Evolutionary conservation across 257 asterid genomes (phyloP).

Genomic region (Nicotiana benthamiana): DNA sequence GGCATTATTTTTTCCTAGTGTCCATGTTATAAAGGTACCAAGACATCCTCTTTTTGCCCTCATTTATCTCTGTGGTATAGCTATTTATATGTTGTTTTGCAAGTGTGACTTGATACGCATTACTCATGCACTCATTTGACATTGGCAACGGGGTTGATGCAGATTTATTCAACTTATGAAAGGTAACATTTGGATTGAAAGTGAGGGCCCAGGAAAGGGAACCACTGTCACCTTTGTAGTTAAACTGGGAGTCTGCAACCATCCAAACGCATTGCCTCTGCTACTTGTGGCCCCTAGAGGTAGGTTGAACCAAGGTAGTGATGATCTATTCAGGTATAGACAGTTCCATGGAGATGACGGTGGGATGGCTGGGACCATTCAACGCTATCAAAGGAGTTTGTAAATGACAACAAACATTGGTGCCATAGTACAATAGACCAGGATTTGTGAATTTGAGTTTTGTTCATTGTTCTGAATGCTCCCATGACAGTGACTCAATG

Average conservation of each 20-base stretch:
- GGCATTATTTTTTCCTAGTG: not conserved
- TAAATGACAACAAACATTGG: not conserved
- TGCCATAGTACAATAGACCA: not conserved
- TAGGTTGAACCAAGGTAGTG: conserved; percentile 19
- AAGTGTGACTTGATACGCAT: not conserved
- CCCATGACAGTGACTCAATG: not conserved
- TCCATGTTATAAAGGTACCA: not conserved
- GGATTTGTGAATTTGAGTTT: not conserved
- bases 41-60: not conserved
- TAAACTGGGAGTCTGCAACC: conserved; percentile 31
- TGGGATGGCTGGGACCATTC: not conserved
- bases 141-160: not conserved
- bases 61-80: not conserved
- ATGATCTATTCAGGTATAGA: conserved; percentile 21
- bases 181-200: conserved; percentile 59
- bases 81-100: not conserved
- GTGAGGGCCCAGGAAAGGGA: conserved; percentile 57
- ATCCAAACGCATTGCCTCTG: conserved; percentile 17
- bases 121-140: not conserved
- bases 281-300: conserved; percentile 8
- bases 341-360: conserved; percentile 22
- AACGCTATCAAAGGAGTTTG: conserved; percentile 17
- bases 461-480: not conserved
- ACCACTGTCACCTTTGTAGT: conserved; percentile 40
- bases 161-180: conserved; percentile 65